Conservation (phyloP, 1,284 basidiomycete genomes). For the Austroboletus novae-zelandiae region DNA sequence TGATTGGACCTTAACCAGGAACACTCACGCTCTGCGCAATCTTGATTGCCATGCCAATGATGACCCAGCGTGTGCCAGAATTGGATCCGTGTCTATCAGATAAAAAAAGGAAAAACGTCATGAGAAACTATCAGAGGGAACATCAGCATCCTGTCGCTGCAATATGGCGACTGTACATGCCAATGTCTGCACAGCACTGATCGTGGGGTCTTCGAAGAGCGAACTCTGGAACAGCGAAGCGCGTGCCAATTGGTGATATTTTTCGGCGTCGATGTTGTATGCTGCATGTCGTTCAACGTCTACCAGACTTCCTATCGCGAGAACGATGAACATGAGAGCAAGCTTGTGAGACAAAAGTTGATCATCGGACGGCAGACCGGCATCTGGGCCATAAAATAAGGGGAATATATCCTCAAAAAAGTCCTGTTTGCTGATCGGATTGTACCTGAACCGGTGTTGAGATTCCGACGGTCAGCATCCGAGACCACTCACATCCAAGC, state of each 20-base stretch:
- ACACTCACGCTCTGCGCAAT: conserved; percentile 70
- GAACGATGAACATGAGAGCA: conserved; percentile 70
- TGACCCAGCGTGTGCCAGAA: conserved; percentile 72
- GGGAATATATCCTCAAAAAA: conserved; percentile 65
- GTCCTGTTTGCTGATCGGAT: conserved; percentile 61
- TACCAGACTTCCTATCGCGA: conserved; percentile 73
- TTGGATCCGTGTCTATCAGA: conserved; percentile 69
- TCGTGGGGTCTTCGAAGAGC: conserved; percentile 71
- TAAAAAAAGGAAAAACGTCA: conserved; percentile 75
- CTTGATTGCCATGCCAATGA: conserved; percentile 77
- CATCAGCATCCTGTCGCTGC: conserved; percentile 10
- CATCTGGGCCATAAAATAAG: conserved; percentile 57
- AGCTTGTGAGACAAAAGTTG: conserved; percentile 62
- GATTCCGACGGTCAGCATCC: conserved; percentile 1
- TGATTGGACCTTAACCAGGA: conserved; percentile 5
- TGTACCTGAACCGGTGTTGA: conserved; percentile 53
- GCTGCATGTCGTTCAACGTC: conserved; percentile 53
- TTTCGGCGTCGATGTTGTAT: conserved; percentile 75
- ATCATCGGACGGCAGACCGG: conserved; percentile 50
- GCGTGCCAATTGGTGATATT: conserved; percentile 71
- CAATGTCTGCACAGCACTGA: conserved; percentile 68
- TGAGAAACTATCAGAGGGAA: conserved; percentile 52
- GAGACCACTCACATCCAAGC: conserved; percentile 65
- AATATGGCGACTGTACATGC: conserved; percentile 39
- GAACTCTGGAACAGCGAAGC: conserved; percentile 70